A percentile compares a stretch with the other conserved stretches of the same genome.
These are phyloP conservation scores for Trichoderma aggressivum DNA, from an alignment of 2,329 filamentous ascomycete genomes.

Conservation along the genomic window DNA sequence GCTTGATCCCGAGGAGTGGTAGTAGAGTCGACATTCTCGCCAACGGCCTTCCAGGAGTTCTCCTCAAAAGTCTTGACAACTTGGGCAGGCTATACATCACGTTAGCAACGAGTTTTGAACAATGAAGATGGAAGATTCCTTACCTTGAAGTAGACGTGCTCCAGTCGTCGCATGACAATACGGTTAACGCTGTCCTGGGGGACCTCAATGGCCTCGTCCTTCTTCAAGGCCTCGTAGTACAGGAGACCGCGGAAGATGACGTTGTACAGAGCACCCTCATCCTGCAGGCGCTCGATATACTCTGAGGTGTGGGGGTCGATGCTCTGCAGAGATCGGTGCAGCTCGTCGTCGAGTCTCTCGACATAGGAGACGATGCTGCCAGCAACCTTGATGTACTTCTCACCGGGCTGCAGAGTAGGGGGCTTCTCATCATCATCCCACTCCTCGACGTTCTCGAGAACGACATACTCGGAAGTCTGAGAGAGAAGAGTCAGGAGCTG, in stretches of 20 bases:
- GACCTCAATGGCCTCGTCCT: constrained; percentile 66
- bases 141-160: constrained; percentile 98
- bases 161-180: constrained; percentile 86
- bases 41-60: constrained; percentile 83
- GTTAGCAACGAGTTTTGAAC: constrained; percentile 16
- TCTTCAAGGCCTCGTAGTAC: constrained; percentile 80
- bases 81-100: constrained; percentile 65
- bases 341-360: constrained; percentile 93
- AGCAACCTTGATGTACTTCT: constrained; percentile 84
- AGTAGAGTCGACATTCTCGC: constrained; percentile 65
- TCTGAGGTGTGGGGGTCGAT: constrained; percentile 98
- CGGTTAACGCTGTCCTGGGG: constrained; percentile 88
- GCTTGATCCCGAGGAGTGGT: constrained; percentile 72
- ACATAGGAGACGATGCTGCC: constrained; percentile 93
- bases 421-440: constrained; percentile 99
- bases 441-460: constrained; percentile 90
- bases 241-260: constrained; percentile 83
- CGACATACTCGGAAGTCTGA: constrained; percentile 73
- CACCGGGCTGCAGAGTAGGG: constrained; percentile 66
- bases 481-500: constrained; percentile 77
- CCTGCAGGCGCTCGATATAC: constrained; percentile 91
- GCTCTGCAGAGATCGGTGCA: constrained; percentile 92
- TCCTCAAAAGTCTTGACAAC: constrained; percentile 93
- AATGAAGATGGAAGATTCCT: constrained; percentile 25
- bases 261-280: constrained; percentile 88